Conservation (phyloP, 1,284 basidiomycete genomes). For the Microbotryum intermedium region DNA sequence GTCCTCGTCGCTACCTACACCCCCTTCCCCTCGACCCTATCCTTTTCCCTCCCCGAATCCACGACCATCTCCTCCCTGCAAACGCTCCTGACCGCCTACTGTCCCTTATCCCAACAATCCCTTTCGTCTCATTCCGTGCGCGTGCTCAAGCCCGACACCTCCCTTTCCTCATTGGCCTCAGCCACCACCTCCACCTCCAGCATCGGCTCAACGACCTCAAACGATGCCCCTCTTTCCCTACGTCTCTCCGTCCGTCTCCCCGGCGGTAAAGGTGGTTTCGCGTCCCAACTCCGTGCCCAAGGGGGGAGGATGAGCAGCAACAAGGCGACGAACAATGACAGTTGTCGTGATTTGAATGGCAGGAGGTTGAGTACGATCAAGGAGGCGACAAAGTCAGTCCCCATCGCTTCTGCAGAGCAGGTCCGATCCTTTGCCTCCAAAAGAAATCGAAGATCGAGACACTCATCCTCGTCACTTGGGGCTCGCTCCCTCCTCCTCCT, state of each 20-base stretch:
- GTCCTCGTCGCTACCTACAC: slow-evolving; percentile 50
- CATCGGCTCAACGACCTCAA: too few relatives aligned
- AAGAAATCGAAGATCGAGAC: too few relatives aligned
- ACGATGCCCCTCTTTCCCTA: slow-evolving; percentile 38
- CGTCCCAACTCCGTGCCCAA: slow-evolving; percentile 87
- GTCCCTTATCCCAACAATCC: slow-evolving; percentile 51
- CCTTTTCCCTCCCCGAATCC: slow-evolving; percentile 52
- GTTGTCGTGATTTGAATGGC: slow-evolving; percentile 86
- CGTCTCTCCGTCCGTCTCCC: slow-evolving; percentile 46
- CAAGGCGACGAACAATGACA: slow-evolving; percentile 91
- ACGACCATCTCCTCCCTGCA: slow-evolving; percentile 35
- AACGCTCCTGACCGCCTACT: slow-evolving; percentile 39
- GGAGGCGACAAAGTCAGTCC: slow-evolving; percentile 77
- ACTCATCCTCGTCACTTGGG: background rate
- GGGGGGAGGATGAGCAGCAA: slow-evolving; percentile 89
- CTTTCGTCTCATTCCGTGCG: background rate
- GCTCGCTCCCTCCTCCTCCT: background rate
- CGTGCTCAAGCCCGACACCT: slow-evolving; percentile 40
- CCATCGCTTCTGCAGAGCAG: too few relatives aligned
- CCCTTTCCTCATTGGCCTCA: too few relatives aligned
- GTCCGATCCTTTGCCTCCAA: too few relatives aligned
- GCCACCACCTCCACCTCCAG: slow-evolving; percentile 44
- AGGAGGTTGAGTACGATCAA: slow-evolving; percentile 85
- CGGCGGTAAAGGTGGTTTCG: slow-evolving; percentile 97
- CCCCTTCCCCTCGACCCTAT: slow-evolving; percentile 48